Evolutionary conservation across 169 alveolate species (phyloP).

Genomic region (Eimeria maxima): DNA sequence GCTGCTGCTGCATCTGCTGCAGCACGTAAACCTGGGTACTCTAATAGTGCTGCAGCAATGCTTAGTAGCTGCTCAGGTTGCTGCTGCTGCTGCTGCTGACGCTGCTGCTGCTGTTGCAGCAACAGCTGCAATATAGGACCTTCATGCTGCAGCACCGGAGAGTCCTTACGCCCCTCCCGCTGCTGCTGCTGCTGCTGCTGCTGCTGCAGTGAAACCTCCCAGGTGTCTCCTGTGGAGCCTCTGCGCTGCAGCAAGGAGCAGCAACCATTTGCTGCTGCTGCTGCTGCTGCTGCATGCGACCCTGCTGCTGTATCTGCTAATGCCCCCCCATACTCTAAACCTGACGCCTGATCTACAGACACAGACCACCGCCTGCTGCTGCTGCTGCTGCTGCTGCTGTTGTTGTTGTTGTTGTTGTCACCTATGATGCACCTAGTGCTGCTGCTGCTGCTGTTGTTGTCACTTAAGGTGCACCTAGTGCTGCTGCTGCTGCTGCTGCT

Average conservation of each 20-base stretch:
- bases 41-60: too few relatives aligned
- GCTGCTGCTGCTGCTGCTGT: too few relatives aligned
- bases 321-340: background rate
- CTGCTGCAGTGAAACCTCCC: background rate
- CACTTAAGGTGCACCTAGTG: background rate
- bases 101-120: slow-evolving; percentile 34
- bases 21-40: too few relatives aligned
- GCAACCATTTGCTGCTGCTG: too few relatives aligned
- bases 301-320: slow-evolving; percentile 3
- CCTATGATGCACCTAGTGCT: too few relatives aligned
- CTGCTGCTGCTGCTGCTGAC: slow-evolving; percentile 50
- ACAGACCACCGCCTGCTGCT: too few relatives aligned
- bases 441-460: slow-evolving; percentile 18
- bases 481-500: slow-evolving; percentile 19
- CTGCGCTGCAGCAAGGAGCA: background rate
- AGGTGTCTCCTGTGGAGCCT: background rate
- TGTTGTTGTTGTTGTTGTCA: too few relatives aligned
- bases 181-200: background rate
- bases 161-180: too few relatives aligned
- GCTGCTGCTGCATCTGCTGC: too few relatives aligned
- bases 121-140: background rate
- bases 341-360: background rate
- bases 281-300: background rate
- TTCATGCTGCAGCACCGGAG: background rate
- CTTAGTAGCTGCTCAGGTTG: background rate